Percentiles rank a stretch among this genome's conserved stretches.
phyloP scores from a whole-genome alignment of 2,329 filamentous ascomycete genomes.

The Penicillium aurantiogriseum region DNA sequence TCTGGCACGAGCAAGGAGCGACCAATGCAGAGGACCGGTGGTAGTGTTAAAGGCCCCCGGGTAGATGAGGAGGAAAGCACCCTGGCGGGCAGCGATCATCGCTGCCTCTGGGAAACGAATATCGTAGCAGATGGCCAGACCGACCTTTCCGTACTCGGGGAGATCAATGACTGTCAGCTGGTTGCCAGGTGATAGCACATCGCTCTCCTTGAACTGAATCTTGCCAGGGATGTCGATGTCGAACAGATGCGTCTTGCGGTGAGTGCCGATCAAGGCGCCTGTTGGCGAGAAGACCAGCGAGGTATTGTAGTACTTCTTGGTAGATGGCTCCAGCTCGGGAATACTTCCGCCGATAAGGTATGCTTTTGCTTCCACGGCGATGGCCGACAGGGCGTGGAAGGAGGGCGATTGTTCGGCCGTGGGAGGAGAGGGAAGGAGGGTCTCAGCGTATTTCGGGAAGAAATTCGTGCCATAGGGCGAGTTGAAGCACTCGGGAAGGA shows the following conservation, averaged over 20 bases:
- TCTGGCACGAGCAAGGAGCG: constrained; percentile 73
- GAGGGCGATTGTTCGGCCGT: constrained; percentile 69
- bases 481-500: constrained; percentile 98
- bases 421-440: constrained; percentile 75
- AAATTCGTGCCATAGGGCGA: constrained; percentile 89
- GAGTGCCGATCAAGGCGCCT: constrained; percentile 77
- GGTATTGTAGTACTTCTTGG: constrained; percentile 85
- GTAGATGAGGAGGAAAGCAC: constrained; percentile 85
- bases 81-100: constrained; percentile 79
- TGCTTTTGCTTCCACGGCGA: constrained; percentile 73
- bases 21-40: constrained; percentile 90
- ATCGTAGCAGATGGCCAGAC: constrained; percentile 94
- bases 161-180: constrained; percentile 82
- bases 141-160: constrained; percentile 83
- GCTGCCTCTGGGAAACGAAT: constrained; percentile 94
- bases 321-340: constrained; percentile 69
- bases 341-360: constrained; percentile 92
- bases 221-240: constrained; percentile 97
- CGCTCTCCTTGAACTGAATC: constrained; percentile 86
- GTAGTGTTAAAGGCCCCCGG: constrained; percentile 97
- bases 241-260: constrained; percentile 94
- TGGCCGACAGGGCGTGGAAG: constrained; percentile 76
- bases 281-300: constrained; percentile 75
- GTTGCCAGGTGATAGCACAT: constrained; percentile 82
- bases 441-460: constrained; percentile 91